Percentiles rank a stretch among this genome's conserved stretches.
Conservation (phyloP, 345 rosid genomes). For the Rhizophora apiculata region DNA sequence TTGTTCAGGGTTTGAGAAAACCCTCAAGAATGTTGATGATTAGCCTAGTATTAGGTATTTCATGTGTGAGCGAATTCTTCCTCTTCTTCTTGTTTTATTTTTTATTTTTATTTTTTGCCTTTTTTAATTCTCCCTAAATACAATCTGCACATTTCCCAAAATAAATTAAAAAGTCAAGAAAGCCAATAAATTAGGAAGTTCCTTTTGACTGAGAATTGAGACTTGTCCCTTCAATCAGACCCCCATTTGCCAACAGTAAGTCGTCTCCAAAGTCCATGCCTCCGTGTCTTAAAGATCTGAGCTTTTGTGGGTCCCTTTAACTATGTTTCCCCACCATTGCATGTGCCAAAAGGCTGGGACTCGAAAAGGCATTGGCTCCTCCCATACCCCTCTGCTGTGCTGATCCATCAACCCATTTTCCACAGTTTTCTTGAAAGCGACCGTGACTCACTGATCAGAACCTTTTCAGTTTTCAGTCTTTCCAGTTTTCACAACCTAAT, state of each 20-base stretch:
- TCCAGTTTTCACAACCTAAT: not conserved
- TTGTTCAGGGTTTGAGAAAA: not conserved
- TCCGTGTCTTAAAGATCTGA: constrained; percentile 18
- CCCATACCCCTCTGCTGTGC: constrained; percentile 26
- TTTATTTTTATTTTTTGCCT: too few species aligned
- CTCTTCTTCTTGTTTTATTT: too few species aligned
- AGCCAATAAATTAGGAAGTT: constrained; percentile 10
- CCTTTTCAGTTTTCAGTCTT: constrained; percentile 10
- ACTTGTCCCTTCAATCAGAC: constrained; percentile 31
- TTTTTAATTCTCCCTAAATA: not conserved
- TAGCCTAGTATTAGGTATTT: constrained; percentile 20
- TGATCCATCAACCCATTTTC: constrained; percentile 16
- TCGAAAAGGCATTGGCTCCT: constrained; percentile 23
- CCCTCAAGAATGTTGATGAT: constrained; percentile 20
- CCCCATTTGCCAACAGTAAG: constrained; percentile 8
- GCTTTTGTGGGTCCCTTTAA: constrained; percentile 30
- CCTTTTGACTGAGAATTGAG: constrained; percentile 10
- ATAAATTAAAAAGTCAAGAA: not conserved
- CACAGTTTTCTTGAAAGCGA: constrained; percentile 20
- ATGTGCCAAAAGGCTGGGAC: constrained; percentile 51
- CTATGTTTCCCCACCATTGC: constrained; percentile 27
- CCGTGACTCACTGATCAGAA: constrained; percentile 4
- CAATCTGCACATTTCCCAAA: constrained; percentile 20
- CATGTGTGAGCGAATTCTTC: constrained; percentile 7
- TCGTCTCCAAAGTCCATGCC: constrained; percentile 12